Base-by-base conservation (phyloP, 2,329 filamentous ascomycete genomes). In the Neofusicoccum kwambonambiense region DNA sequence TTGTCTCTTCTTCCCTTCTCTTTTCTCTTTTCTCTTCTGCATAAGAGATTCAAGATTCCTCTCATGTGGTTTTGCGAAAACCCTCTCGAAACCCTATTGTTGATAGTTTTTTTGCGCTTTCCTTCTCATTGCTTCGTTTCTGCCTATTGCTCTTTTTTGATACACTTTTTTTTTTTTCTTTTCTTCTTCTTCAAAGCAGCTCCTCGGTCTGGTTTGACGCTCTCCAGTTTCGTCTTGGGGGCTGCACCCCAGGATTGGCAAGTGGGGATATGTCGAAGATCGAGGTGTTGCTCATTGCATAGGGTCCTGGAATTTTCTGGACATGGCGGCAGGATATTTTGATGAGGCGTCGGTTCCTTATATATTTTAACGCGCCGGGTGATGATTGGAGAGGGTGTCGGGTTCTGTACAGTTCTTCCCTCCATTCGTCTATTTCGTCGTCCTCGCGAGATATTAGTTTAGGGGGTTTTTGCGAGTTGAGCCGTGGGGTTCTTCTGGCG, bases 11-110 rank as follows among this genome's bases (percentile, higher is more conserved):
- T 22, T 60, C 22, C 52, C 13, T 15, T n/a, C 41, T 22, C 3
- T 27, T 45, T 8, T 13, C 8, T 19, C 13, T 22, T 11, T 17
- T 15, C 22, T 47, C 37, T 47, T 60, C 27, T 19, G 56, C 42
- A 37, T 60, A 17, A 22, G 56, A 47, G 22, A 35, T 60, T 37
- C 27, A 42, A 62, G 44, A 45, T 47, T 64, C 67, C 56, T 67
- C n/a, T 17, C 3, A 22, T 22, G 19, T 19, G 37, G 27, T 64
- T 41, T 65, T 63, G 11, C 34, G 22, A 15, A 22, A 3, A 3
- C 17, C 6, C 15, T 35, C 41, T 6, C 4, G 15, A 35, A 45
- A 34, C 7, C 7, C 41, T 13, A 22, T 39, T 47, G 56, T 47
- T 47, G 27, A 60, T 60, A 60, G 35, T 45, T n/a, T 4, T 39